phyloP scores from a whole-genome alignment of 2,329 filamentous ascomycete species.

The Helotiales sp. region DNA sequence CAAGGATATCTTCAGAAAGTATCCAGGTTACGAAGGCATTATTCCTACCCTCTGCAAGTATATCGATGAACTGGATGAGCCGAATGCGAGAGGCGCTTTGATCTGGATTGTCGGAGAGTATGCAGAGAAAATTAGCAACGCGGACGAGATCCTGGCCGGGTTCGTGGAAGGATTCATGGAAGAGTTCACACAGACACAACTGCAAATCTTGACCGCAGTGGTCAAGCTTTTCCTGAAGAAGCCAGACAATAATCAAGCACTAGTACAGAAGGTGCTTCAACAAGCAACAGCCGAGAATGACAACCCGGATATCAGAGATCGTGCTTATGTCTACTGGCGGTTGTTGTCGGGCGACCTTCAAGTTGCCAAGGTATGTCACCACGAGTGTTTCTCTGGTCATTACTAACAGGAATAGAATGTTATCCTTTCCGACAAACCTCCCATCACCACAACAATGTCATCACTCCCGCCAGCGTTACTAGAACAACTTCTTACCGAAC shows the following conservation, averaged over 20 bases:
- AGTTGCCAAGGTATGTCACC: constrained; percentile 72
- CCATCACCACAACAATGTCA: constrained; percentile 91
- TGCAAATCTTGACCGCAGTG: constrained; percentile 95
- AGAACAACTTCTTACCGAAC: constrained; percentile 85
- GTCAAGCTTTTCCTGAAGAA: constrained; percentile 98
- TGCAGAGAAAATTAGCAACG: constrained; percentile 98
- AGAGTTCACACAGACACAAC: constrained; percentile 97
- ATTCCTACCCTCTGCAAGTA: constrained; percentile 95
- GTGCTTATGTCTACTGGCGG: constrained; percentile 98
- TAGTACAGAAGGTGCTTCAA: constrained; percentile 94
- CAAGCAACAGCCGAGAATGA: constrained; percentile 92
- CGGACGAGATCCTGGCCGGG: constrained; percentile 86
- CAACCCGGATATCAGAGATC: constrained; percentile 94
- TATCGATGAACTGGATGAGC: constrained; percentile 95
- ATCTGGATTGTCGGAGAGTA: constrained; percentile 99
- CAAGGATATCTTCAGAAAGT: constrained; percentile 97
- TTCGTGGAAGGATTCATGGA: constrained; percentile 96
- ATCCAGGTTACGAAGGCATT: constrained; percentile 96
- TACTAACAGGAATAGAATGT: constrained; percentile 60
- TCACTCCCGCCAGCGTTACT: constrained; percentile 81
- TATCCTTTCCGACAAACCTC: constrained; percentile 89
- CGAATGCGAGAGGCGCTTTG: constrained; percentile 82
- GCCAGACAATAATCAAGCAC: constrained; percentile 82
- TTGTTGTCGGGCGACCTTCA: constrained; percentile 89
- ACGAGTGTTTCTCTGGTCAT: not conserved